Evolutionary conservation across 1,284 basidiomycete species (phyloP), one percentile per base, ranked within the genome.

Genomic region (Apiotrichum gracile): DNA sequence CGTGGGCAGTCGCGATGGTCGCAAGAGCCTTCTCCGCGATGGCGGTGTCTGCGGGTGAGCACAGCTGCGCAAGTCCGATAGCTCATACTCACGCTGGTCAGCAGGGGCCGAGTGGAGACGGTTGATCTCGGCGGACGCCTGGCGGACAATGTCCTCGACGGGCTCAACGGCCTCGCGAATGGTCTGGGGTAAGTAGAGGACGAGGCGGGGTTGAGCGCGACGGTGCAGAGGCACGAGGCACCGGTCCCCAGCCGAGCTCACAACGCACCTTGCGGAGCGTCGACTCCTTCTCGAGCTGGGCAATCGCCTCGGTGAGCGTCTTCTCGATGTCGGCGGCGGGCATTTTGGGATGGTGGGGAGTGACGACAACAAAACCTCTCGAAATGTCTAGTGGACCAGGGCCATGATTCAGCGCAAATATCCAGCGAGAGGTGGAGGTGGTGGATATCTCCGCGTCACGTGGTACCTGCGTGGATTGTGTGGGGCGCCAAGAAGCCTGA

Each of bases 121-220:
- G 63, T 74, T 73, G 26, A 76, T 52, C 55, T 73, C 68, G 7
- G 70, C 66, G 5, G 61, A 55, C 4, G 73, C 70, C 44, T 61
- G 49, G 50, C 73, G 54, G 3, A 66, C 54, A 22, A 74, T 48
- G 44, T 73, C 71, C 35, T 74, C 72, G 38, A 73, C 54, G 4
- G 72, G 72, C 54, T 76, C 73, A 17, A 71, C 50, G 7, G 70
- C 52, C 61, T 76, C 74, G 38, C 65, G 61, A 57, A 76, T 65
- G 25, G 63, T 56, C 72, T 75, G 47, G 35, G 5, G 31, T 47
- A 29, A 50, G 43, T 31, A 5, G 4, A 16, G 13, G 25, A 48
- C 5, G 5, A 6, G 10, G 12, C 2, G 17, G 16, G 29, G 22
- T 7, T 19, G 16, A 6, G 21, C 12, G n/a, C n/a, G n/a, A n/a